Conservation (phyloP, 2,329 filamentous ascomycete genomes). For the Botrytis cinerea region DNA sequence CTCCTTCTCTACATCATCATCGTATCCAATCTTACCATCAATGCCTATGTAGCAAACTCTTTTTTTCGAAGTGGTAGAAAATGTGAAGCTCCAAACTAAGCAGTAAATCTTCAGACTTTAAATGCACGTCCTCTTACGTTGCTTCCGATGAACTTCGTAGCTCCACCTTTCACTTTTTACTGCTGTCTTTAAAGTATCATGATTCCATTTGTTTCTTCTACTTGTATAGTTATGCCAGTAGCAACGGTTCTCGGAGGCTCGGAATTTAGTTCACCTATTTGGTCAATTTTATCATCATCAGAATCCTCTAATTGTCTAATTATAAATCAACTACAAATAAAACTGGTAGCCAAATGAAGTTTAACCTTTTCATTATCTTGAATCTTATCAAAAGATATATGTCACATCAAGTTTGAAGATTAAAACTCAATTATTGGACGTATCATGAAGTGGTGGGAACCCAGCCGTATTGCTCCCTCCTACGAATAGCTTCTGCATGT, state of each 20-base stretch:
- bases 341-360: no score
- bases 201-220: neutral
- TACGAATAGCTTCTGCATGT: neutral
- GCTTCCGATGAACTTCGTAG: neutral
- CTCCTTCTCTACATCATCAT: neutral
- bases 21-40: neutral
- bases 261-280: neutral
- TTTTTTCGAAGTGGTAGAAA: no score
- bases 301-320: neutral
- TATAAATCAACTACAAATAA: neutral
- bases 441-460: neutral
- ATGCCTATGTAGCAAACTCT: neutral
- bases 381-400: no score
- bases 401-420: neutral
- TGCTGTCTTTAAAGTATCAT: neutral
- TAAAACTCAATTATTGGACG: neutral
- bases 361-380: no score
- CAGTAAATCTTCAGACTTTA: neutral
- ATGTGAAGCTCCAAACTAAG: neutral
- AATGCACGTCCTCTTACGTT: neutral
- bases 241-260: neutral
- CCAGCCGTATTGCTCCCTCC: neutral
- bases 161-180: neutral
- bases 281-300: neutral
- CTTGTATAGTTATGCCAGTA: neutral